phyloP scores from a whole-genome alignment of 371 early-diverging fungal species.

The Mucor piriformis region DNA sequence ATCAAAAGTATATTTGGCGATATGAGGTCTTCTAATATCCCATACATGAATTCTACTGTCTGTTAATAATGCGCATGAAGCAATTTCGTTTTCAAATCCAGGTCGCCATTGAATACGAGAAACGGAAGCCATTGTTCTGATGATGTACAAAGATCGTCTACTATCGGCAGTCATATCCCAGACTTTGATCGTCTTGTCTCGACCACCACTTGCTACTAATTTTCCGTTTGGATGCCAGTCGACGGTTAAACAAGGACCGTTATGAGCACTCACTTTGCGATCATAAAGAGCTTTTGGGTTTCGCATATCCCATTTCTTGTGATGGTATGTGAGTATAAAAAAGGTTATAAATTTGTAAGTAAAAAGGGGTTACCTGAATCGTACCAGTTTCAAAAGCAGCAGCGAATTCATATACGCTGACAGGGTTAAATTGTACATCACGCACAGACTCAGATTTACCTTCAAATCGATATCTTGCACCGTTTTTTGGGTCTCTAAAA shows the following conservation, averaged over 20 bases:
- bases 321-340: too few relatives aligned
- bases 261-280: constrained; percentile 77
- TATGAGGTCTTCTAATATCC: constrained; percentile 76
- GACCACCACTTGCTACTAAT: constrained; percentile 79
- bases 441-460: constrained; percentile 84
- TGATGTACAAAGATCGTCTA: constrained; percentile 61
- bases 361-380: constrained; percentile 60
- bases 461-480: constrained; percentile 64
- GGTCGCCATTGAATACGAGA: constrained; percentile 85
- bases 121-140: constrained; percentile 77
- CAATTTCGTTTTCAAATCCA: constrained; percentile 66
- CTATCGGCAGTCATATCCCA: constrained; percentile 82
- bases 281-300: constrained; percentile 63
- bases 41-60: constrained; percentile 76
- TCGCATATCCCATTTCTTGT: constrained; percentile 82
- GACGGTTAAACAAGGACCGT: constrained; percentile 75
- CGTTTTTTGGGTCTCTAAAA: constrained; percentile 60
- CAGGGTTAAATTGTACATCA: constrained; percentile 84
- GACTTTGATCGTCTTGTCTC: constrained; percentile 84
- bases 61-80: constrained; percentile 70
- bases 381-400: constrained; percentile 90
- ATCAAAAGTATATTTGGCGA: constrained; percentile 73
- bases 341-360: too few relatives aligned
- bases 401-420: constrained; percentile 66
- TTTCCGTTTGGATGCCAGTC: constrained; percentile 85